Conservation (phyloP, 73 alveolate genomes). For the Tetrahymena thermophila region DNA sequence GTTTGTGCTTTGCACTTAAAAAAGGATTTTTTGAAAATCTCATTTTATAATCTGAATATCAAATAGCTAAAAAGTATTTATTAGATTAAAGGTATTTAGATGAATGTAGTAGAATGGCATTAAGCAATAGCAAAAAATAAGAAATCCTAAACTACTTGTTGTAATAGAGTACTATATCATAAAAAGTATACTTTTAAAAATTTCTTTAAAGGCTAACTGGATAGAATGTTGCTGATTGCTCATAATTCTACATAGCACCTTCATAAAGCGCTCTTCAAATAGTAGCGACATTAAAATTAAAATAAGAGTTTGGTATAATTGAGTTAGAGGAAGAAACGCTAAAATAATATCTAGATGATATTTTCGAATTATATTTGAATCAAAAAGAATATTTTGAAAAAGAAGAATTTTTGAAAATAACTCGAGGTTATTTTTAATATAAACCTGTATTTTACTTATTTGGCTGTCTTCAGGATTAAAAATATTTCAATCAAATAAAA, state of each 20-base stretch:
- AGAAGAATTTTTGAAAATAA: no score
- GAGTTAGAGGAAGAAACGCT: not conserved
- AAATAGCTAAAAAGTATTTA: not conserved
- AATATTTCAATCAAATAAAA: not conserved
- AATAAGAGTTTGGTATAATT: not conserved
- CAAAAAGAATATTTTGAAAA: not conserved
- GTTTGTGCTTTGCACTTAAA: not conserved
- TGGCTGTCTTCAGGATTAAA: not conserved
- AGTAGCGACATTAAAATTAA: not conserved
- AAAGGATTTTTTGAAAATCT: not conserved
- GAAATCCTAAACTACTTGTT: not conserved
- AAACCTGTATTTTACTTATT: not conserved
- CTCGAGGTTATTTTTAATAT: no score
- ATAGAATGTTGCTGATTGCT: no score
- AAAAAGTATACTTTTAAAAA: not conserved
- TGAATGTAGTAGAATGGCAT: not conserved
- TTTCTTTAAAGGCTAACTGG: no score
- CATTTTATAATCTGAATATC: not conserved
- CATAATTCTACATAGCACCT: no score
- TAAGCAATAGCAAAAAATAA: not conserved
- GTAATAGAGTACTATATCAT: not conserved
- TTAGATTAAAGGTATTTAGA: not conserved
- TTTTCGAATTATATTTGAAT: not conserved
- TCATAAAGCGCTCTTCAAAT: not conserved
- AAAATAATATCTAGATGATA: not conserved